A percentile compares a stretch with the other conserved stretches of the same genome.
phyloP scores from a whole-genome alignment of 2,329 filamentous ascomycete genomes.

The Trichoderma brevicompactum region DNA sequence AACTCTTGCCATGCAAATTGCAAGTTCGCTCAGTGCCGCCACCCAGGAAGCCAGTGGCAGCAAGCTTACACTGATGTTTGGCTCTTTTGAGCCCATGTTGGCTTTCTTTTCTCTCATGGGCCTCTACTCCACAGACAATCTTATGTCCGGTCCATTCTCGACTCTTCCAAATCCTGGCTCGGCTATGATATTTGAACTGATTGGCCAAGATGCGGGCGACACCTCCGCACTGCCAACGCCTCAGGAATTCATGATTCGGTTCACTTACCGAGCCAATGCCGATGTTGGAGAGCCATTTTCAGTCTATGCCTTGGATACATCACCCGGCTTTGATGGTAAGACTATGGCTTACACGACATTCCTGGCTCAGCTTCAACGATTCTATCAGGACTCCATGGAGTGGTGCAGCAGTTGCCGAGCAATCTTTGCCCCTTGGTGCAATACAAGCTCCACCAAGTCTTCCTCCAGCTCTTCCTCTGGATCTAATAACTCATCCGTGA shows the following conservation, averaged over 20 bases:
- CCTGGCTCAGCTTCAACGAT: slow-evolving; percentile 40
- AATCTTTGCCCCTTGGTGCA: slow-evolving; percentile 47
- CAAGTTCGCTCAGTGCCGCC: slow-evolving; percentile 51
- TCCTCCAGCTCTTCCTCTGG: not conserved
- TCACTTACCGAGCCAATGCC: slow-evolving; percentile 58
- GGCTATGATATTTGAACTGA: slow-evolving; percentile 73
- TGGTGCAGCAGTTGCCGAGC: slow-evolving; percentile 54
- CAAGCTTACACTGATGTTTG: slow-evolving; percentile 59
- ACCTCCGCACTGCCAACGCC: slow-evolving; percentile 34
- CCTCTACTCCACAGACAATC: slow-evolving; percentile 56
- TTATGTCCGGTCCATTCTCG: slow-evolving; percentile 46
- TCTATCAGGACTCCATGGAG: slow-evolving; percentile 41
- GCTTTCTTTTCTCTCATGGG: slow-evolving; percentile 57
- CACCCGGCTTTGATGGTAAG: slow-evolving; percentile 38
- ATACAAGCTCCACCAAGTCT: not conserved
- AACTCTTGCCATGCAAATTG: slow-evolving; percentile 53
- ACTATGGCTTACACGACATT: slow-evolving; percentile 49
- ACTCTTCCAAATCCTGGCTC: slow-evolving; percentile 69
- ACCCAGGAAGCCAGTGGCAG: slow-evolving; percentile 45
- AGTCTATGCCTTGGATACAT: slow-evolving; percentile 48
- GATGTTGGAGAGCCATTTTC: slow-evolving; percentile 42
- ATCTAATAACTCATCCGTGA: slow-evolving; percentile 32
- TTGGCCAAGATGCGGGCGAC: slow-evolving; percentile 38
- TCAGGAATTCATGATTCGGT: slow-evolving; percentile 56
- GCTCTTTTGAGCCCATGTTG: slow-evolving; percentile 59